A percentile compares a stretch with the other conserved stretches of the same genome.
Conservation (phyloP, 306 rosid species). For the Hippophae tibetana region DNA sequence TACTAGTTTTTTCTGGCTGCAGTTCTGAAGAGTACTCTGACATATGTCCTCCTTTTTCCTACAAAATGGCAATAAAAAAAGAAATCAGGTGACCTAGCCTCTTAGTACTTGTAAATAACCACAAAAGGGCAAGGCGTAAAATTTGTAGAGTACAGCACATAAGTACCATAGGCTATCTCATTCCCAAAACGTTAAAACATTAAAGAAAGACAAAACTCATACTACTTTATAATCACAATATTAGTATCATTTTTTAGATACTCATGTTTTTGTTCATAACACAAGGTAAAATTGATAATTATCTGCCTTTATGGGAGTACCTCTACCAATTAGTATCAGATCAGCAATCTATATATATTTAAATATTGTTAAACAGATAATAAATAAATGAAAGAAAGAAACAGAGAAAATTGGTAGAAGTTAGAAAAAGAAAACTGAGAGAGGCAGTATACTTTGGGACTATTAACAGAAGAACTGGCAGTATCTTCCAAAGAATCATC, state of each 20-base stretch:
- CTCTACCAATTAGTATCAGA: conserved; percentile 22
- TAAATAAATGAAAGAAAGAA: background rate
- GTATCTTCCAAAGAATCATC: conserved; percentile 86
- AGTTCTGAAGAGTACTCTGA: conserved; percentile 32
- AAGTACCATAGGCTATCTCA: too few relatives aligned
- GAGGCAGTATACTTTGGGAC: conserved; percentile 61
- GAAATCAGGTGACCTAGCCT: background rate
- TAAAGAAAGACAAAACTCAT: too few relatives aligned
- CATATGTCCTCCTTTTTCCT: conserved; percentile 33
- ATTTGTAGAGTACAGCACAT: too few relatives aligned
- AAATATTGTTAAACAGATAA: background rate
- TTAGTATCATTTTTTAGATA: too few relatives aligned
- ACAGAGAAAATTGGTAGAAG: background rate
- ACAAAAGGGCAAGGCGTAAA: too few relatives aligned
- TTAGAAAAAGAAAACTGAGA: background rate
- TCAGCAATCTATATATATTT: conserved; percentile 41
- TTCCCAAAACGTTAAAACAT: background rate
- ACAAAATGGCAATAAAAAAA: conserved; percentile 9
- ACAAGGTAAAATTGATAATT: conserved; percentile 1
- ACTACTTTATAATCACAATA: too few relatives aligned
- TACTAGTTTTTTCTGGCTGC: conserved; percentile 18
- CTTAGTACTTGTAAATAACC: background rate
- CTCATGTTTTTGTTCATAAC: too few relatives aligned
- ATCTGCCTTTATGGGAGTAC: conserved; percentile 36
- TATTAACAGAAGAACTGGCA: conserved; percentile 81